phyloP scores from a whole-genome alignment of 2,329 filamentous ascomycete species.

The Epichloe typhina region DNA sequence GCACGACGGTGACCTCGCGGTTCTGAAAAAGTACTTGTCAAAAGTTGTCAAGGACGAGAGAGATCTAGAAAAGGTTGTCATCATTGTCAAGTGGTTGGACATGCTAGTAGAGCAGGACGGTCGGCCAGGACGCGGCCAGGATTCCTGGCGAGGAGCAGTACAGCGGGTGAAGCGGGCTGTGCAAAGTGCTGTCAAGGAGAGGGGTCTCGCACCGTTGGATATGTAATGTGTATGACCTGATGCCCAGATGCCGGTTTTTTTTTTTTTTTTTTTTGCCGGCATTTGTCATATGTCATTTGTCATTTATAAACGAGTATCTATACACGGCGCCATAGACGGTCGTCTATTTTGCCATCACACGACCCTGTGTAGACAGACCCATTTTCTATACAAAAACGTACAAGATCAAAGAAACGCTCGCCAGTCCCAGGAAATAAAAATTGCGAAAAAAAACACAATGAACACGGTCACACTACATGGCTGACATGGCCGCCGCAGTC shows the following conservation, averaged over 20 bases:
- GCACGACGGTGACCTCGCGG: slow-evolving; percentile 62
- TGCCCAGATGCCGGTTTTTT: neutral
- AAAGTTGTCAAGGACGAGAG: slow-evolving; percentile 63
- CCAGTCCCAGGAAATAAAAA: neutral
- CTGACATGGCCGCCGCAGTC: neutral
- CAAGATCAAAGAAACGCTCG: neutral
- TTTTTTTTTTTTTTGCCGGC: neutral
- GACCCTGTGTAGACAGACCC: too few relatives aligned
- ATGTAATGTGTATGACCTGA: slow-evolving; percentile 8
- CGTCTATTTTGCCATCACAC: too few relatives aligned
- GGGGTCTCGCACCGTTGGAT: slow-evolving; percentile 46
- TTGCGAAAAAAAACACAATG: neutral
- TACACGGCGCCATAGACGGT: too few relatives aligned
- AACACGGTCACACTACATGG: neutral
- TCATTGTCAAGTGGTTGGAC: slow-evolving; percentile 55
- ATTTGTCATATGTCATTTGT: neutral
- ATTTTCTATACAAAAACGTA: neutral
- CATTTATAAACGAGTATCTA: too few relatives aligned
- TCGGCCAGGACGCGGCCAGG: slow-evolving; percentile 22
- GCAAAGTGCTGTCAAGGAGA: slow-evolving; percentile 39
- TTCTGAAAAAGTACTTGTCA: slow-evolving; percentile 59
- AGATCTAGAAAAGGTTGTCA: slow-evolving; percentile 62
- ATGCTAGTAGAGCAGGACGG: slow-evolving; percentile 39
- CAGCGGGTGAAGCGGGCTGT: slow-evolving; percentile 33
- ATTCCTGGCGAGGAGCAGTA: slow-evolving; percentile 34